These are phyloP conservation scores for Zymoseptoria brevis DNA, from an alignment of 2,329 filamentous ascomycete species.

Conservation along the genomic window DNA sequence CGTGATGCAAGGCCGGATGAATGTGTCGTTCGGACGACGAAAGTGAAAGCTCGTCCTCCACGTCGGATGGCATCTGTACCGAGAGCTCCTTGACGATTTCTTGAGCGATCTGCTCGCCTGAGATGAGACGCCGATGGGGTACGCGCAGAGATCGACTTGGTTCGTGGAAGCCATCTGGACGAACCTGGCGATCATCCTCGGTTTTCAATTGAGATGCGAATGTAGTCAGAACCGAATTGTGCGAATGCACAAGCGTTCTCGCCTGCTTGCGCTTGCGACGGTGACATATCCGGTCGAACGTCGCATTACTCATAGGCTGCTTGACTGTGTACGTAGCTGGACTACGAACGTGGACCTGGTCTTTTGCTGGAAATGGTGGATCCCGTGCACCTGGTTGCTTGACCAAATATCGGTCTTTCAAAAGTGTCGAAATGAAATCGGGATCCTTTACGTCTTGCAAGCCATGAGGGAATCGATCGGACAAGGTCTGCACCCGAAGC, in stretches of 20 bases:
- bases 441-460: not conserved
- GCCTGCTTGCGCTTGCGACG: conserved; percentile 32
- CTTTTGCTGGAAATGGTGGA: conserved; percentile 64
- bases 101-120: conserved; percentile 34
- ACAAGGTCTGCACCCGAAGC: conserved; percentile 27
- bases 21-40: conserved; percentile 9
- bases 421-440: conserved; percentile 21
- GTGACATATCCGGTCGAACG: conserved; percentile 8
- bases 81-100: conserved; percentile 25
- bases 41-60: conserved; percentile 10
- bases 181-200: conserved; percentile 14
- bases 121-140: conserved; percentile 26
- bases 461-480: conserved; percentile 13
- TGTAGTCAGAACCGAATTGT: conserved; percentile 17
- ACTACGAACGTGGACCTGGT: conserved; percentile 56
- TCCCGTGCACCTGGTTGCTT: conserved; percentile 60
- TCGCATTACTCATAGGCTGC: not conserved
- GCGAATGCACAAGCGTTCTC: conserved; percentile 17
- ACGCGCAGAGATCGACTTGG: conserved; percentile 21
- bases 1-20: conserved; percentile 53
- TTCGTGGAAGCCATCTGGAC: conserved; percentile 29
- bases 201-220: conserved; percentile 16
- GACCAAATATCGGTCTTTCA: conserved; percentile 31
- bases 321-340: not conserved
- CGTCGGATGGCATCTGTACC: conserved; percentile 3